phyloP scores from a whole-genome alignment of 78 protist species.

The Protostelium mycophagum region DNA sequence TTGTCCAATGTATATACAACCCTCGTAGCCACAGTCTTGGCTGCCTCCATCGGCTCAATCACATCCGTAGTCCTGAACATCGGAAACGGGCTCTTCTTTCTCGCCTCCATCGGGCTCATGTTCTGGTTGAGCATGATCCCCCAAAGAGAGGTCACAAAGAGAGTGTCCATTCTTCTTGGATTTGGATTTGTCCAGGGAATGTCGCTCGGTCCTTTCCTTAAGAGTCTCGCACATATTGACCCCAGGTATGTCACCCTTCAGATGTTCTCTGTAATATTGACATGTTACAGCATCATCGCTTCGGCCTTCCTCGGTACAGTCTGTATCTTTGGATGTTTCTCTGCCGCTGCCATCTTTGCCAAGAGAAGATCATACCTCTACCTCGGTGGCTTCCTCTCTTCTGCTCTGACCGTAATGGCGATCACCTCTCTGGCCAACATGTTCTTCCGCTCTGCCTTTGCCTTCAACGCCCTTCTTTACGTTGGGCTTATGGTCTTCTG shows the following conservation, averaged over 20 bases:
- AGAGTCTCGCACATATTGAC: not conserved
- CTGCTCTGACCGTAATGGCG: constrained; percentile 24
- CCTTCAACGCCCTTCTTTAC: constrained; percentile 27
- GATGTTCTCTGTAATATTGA: not conserved
- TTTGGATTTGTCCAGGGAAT: constrained; percentile 50
- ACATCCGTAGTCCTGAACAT: not conserved
- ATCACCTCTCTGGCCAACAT: constrained; percentile 17
- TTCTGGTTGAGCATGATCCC: not conserved
- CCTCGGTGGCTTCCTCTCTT: constrained; percentile 39
- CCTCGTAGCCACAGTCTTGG: not conserved
- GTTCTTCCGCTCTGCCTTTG: constrained; percentile 26
- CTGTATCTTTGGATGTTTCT: constrained; percentile 48
- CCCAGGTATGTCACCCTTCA: not conserved
- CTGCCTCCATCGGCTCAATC: not conserved
- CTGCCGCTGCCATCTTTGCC: constrained; percentile 34
- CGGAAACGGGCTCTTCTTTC: not conserved
- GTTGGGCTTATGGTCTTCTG: constrained; percentile 49
- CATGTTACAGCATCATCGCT: constrained; percentile 5
- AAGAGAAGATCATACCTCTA: constrained; percentile 19
- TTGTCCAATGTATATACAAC: constrained; percentile 1
- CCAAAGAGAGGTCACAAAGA: not conserved
- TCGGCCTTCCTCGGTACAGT: constrained; percentile 51
- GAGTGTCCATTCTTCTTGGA: constrained; percentile 7
- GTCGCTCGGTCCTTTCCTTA: constrained; percentile 27
- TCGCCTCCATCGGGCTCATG: not conserved